A percentile compares a stretch with the other conserved stretches of the same genome.
Conservation (phyloP, 805 yeast genomes). For the Pichia phayaonensis region DNA sequence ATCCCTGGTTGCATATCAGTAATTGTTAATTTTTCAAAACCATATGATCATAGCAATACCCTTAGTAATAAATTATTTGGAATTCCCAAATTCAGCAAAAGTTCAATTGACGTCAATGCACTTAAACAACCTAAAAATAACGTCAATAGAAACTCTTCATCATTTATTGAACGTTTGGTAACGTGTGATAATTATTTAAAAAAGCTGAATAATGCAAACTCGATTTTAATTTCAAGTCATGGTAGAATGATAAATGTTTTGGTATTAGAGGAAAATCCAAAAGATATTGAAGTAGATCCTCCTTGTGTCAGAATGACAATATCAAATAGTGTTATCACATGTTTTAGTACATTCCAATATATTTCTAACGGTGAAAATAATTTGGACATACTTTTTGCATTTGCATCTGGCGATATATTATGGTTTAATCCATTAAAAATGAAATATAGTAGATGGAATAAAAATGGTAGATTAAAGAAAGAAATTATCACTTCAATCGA, state of each 20-base stretch:
- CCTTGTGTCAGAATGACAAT: slow-evolving; percentile 40
- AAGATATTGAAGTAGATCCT: slow-evolving; percentile 34
- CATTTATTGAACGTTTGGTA: slow-evolving; percentile 28
- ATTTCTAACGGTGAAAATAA: slow-evolving; percentile 25
- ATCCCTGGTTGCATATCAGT: slow-evolving; percentile 45
- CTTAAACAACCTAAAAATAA: slow-evolving; percentile 26
- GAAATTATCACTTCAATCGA: slow-evolving; percentile 37
- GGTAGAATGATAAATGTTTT: slow-evolving; percentile 44
- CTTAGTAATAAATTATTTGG: slow-evolving; percentile 5
- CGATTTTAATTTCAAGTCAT: slow-evolving; percentile 38
- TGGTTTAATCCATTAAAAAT: slow-evolving; percentile 48
- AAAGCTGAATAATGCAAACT: slow-evolving; percentile 21
- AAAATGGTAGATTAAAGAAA: slow-evolving; percentile 36
- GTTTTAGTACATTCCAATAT: slow-evolving; percentile 28
- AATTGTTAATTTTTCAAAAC: slow-evolving; percentile 18
- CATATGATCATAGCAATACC: neutral
- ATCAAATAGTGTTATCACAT: slow-evolving; percentile 33
- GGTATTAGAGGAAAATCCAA: slow-evolving; percentile 30
- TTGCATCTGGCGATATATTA: slow-evolving; percentile 58
- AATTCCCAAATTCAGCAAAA: slow-evolving; percentile 1
- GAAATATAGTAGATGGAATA: slow-evolving; percentile 46
- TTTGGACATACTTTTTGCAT: slow-evolving; percentile 52
- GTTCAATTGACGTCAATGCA: neutral
- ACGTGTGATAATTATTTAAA: slow-evolving; percentile 25
- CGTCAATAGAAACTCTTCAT: slow-evolving; percentile 27